phyloP scores from a whole-genome alignment of 2,329 filamentous ascomycete species.

The Gyromitra esculenta region DNA sequence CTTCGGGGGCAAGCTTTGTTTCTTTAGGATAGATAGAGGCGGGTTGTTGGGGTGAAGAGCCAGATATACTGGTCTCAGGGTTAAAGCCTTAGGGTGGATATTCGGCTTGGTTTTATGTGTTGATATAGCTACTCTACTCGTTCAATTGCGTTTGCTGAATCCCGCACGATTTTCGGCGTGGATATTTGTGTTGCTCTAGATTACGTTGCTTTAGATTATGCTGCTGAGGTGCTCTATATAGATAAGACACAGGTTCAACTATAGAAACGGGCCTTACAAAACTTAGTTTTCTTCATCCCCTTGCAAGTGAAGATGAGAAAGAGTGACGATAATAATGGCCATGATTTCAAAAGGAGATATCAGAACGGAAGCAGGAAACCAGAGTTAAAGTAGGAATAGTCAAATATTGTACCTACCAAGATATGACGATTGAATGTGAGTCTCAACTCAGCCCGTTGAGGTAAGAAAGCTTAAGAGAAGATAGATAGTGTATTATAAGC shows the following conservation, averaged over 20 bases:
- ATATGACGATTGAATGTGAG: no score
- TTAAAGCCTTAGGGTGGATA: neutral
- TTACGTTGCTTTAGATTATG: neutral
- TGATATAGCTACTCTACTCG: conserved; percentile 13
- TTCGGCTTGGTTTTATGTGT: neutral
- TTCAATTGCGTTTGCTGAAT: conserved; percentile 1
- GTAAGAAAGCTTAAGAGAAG: neutral
- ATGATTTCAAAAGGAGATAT: no score
- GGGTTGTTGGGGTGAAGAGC: neutral
- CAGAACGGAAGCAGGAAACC: no score
- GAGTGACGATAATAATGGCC: no score
- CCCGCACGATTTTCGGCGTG: neutral
- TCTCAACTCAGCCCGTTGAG: no score
- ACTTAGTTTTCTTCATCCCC: no score
- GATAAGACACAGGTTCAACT: neutral
- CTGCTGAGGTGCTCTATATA: neutral
- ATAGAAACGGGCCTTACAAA: neutral
- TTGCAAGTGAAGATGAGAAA: no score
- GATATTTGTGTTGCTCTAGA: neutral
- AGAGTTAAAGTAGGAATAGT: no score
- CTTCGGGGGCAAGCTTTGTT: conserved; percentile 35
- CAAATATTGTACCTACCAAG: neutral
- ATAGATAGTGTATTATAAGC: neutral
- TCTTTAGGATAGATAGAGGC: conserved; percentile 44
- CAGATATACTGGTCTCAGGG: neutral